Conservation (phyloP, 257 asterid species). For the Nicotiana obtusifolia region DNA sequence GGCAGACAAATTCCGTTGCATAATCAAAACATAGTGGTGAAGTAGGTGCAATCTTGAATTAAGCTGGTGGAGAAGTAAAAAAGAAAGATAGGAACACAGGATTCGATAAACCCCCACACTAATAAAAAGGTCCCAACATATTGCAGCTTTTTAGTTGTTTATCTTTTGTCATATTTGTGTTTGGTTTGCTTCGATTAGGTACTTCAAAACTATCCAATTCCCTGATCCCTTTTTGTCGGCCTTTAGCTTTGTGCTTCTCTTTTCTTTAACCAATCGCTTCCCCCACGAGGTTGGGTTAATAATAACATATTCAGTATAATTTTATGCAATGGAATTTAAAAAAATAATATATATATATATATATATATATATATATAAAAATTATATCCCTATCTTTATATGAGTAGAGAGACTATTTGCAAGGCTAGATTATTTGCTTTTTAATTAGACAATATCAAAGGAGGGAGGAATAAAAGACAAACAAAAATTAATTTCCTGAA, state of each 20-base stretch:
- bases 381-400: too few relatives aligned
- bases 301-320: too few relatives aligned
- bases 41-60: background rate
- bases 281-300: background rate
- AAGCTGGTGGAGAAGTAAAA: background rate
- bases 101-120: background rate
- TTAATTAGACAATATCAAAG: background rate
- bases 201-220: slow-evolving; percentile 4
- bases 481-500: background rate
- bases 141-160: background rate
- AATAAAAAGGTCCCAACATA: background rate
- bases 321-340: too few relatives aligned
- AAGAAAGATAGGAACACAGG: background rate
- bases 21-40: background rate
- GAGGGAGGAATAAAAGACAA: background rate
- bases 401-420: too few relatives aligned
- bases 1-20: background rate
- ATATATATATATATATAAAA: too few relatives aligned
- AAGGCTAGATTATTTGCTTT: background rate
- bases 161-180: background rate
- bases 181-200: background rate
- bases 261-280: background rate
- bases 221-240: background rate
- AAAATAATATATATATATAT: too few relatives aligned
- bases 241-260: background rate